Conservation (phyloP, 441 rosid species). For the Aleurites moluccanus region DNA sequence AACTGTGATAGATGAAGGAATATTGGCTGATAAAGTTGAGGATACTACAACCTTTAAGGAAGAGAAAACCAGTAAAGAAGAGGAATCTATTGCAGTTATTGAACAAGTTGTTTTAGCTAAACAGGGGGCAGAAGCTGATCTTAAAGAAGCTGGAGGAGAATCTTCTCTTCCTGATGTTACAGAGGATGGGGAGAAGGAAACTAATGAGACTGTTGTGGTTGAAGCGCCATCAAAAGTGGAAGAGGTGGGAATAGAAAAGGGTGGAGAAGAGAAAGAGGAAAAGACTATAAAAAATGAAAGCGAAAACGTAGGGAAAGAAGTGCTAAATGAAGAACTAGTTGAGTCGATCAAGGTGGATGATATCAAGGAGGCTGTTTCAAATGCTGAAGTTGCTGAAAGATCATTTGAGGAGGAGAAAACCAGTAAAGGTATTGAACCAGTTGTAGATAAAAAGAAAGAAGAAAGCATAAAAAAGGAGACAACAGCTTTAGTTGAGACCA, state of each 20-base stretch:
- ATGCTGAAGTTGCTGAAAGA: conserved; percentile 19
- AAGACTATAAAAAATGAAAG: not conserved
- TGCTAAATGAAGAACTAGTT: conserved; percentile 13
- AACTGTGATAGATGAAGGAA: conserved; percentile 22
- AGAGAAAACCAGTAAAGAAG: conserved; percentile 19
- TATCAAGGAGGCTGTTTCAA: conserved; percentile 9
- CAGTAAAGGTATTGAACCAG: conserved; percentile 3
- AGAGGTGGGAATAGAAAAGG: conserved; percentile 9
- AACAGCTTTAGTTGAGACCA: conserved; percentile 13
- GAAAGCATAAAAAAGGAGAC: conserved; percentile 6
- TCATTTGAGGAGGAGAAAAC: conserved; percentile 12
- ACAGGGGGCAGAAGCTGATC: conserved; percentile 3
- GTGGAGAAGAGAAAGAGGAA: conserved; percentile 12
- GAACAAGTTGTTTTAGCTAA: conserved; percentile 11
- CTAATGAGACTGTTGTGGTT: conserved; percentile 3
- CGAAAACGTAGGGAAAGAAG: conserved; percentile 3
- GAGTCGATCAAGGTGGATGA: conserved; percentile 18
- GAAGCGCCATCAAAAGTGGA: conserved; percentile 18
- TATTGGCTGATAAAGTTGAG: conserved; percentile 16
- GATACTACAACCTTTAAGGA: conserved; percentile 24
- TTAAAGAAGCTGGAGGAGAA: not conserved
- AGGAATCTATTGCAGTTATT: not conserved
- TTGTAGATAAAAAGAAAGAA: conserved; percentile 15
- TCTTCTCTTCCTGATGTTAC: conserved; percentile 11
- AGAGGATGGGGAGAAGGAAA: conserved; percentile 14